phyloP scores from a whole-genome alignment of 2,329 filamentous ascomycete species.

The Botrytis tulipae region DNA sequence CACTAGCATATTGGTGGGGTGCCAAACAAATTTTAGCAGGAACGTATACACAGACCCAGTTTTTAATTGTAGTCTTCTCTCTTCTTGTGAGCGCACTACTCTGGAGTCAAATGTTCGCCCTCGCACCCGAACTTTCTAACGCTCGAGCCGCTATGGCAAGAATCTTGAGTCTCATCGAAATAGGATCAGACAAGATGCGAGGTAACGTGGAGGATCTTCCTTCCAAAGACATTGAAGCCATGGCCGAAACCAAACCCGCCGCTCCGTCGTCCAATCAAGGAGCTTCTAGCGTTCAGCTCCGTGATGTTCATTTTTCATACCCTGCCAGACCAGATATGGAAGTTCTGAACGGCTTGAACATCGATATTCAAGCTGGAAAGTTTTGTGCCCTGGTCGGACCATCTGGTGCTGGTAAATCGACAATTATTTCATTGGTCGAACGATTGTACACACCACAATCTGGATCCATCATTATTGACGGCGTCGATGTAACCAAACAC shows the following conservation, averaged over 20 bases:
- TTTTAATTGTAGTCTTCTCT: conserved; percentile 70
- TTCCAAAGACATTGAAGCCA: conserved; percentile 43
- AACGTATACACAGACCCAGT: conserved; percentile 61
- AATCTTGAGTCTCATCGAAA: conserved; percentile 52
- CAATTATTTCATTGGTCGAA: conserved; percentile 57
- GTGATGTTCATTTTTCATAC: conserved; percentile 62
- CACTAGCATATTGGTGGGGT: conserved; percentile 79
- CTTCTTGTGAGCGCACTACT: conserved; percentile 70
- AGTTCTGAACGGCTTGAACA: conserved; percentile 55
- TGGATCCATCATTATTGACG: conserved; percentile 30
- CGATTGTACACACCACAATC: conserved; percentile 47
- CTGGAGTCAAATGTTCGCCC: conserved; percentile 71
- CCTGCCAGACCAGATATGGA: conserved; percentile 58
- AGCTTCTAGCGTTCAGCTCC: conserved; percentile 49
- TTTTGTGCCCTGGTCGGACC: conserved; percentile 65
- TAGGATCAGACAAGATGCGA: conserved; percentile 39
- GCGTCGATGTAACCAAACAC: conserved; percentile 45
- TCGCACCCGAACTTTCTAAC: conserved; percentile 69
- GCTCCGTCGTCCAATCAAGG: neutral
- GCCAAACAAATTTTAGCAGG: conserved; percentile 67
- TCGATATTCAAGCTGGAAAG: conserved; percentile 57
- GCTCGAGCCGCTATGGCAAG: conserved; percentile 60
- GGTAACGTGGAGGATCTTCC: conserved; percentile 24
- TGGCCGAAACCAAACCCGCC: conserved; percentile 33
- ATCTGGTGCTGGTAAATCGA: conserved; percentile 66